phyloP scores from a whole-genome alignment of 163 green algal species.

The Chloromonas sp. region DNA sequence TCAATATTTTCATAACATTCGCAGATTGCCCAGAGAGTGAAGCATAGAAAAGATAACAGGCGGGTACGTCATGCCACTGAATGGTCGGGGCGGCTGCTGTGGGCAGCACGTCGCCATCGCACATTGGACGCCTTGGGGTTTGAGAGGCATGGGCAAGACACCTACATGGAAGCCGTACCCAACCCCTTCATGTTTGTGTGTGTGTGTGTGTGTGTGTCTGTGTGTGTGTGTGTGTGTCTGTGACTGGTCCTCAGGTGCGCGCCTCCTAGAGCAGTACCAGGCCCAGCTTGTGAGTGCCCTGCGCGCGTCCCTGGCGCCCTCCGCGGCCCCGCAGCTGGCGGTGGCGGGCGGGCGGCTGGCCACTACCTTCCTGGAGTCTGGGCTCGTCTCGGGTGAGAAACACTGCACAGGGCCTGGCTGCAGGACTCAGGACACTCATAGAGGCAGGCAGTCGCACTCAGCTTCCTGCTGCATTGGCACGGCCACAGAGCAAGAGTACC shows the following conservation, averaged over 20 bases:
- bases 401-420: too few relatives aligned
- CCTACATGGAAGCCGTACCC: too few relatives aligned
- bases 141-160: too few relatives aligned
- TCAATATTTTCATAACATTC: too few relatives aligned
- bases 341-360: constrained; percentile 61
- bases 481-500: not conserved
- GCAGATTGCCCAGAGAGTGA: too few relatives aligned
- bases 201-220: too few relatives aligned
- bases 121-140: too few relatives aligned
- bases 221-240: not conserved
- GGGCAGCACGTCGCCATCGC: too few relatives aligned
- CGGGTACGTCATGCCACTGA: too few relatives aligned
- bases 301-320: constrained; percentile 36
- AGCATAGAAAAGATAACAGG: too few relatives aligned
- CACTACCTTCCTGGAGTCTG: constrained; percentile 55
- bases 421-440: not conserved
- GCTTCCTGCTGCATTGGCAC: not conserved
- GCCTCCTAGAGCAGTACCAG: constrained; percentile 78
- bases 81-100: too few relatives aligned
- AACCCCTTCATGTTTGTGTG: too few relatives aligned
- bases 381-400: constrained; percentile 48
- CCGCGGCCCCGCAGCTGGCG: constrained; percentile 34
- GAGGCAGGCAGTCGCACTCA: not conserved
- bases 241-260: constrained; percentile 18
- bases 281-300: constrained; percentile 73